Evolutionary conservation across 495 filamentous ascomycete genomes (phyloP).

Genomic region (Pyrenula aspistea): DNA sequence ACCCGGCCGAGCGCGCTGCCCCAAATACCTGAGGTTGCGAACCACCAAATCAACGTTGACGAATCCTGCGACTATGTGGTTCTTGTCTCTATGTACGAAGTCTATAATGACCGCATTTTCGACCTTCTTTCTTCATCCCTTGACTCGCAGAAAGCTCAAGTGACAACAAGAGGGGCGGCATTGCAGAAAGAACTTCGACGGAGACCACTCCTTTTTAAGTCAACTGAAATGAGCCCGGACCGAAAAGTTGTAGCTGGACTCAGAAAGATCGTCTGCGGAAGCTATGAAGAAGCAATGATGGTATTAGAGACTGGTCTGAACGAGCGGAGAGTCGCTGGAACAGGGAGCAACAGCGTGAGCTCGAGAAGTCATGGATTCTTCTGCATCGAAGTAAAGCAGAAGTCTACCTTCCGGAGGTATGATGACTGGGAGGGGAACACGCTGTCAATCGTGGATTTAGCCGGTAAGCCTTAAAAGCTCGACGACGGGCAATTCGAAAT

Average conservation of each 20-base stretch:
- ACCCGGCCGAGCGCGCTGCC: constrained; percentile 55
- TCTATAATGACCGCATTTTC: constrained; percentile 97
- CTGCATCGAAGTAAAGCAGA: constrained; percentile 86
- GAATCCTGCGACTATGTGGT: constrained; percentile 73
- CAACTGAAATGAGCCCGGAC: constrained; percentile 71
- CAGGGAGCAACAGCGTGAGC: constrained; percentile 77
- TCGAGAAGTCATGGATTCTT: constrained; percentile 95
- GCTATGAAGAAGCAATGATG: constrained; percentile 73
- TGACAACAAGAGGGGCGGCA: constrained; percentile 25
- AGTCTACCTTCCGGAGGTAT: constrained; percentile 35
- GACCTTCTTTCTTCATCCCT: constrained; percentile 62
- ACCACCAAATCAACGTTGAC: constrained; percentile 55
- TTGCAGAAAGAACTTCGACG: constrained; percentile 55
- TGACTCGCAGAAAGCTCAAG: constrained; percentile 23
- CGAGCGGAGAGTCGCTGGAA: constrained; percentile 80
- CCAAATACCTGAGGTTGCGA: constrained; percentile 59
- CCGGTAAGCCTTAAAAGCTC: constrained; percentile 45
- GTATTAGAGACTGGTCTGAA: constrained; percentile 83
- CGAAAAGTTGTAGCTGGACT: constrained; percentile 86
- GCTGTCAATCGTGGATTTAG: constrained; percentile 84
- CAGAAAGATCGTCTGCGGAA: constrained; percentile 80
- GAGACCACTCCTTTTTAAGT: constrained; percentile 74
- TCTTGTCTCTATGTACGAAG: constrained; percentile 94
- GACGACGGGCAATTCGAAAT: neutral
- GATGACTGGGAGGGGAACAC: constrained; percentile 66